Base-by-base conservation (phyloP, 2,329 filamentous ascomycete genomes). In the Botryotinia convoluta region DNA sequence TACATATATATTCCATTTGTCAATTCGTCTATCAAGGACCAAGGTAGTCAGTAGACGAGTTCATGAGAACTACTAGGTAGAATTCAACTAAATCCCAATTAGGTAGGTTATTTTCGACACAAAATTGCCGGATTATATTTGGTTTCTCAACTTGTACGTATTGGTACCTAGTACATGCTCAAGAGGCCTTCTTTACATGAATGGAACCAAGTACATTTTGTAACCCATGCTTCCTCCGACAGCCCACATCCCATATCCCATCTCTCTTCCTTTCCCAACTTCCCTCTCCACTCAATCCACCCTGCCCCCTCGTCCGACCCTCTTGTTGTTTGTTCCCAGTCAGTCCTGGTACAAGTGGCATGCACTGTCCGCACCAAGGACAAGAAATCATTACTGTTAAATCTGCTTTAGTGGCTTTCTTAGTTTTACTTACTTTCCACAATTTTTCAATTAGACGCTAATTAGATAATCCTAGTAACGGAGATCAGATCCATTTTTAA, bases 321-420 rank as follows among this genome's bases (percentile, higher is more conserved):
- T 37, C 26, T 26, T 18, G 5, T 29, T 62, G 60, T 39, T 39
- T 62, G 35, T 42, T 39, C 37, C 35, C 60, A 62, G 60, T 42
- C 60, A 39, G 35, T 42, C 60, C 60, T 57, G 51, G 61, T 12
- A 63, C 61, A 63, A 29, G 39, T 63, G 35, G 29, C 62, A 48
- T 65, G 63, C 63, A 65, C 64, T 20, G 45, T 67, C 32, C 45
- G 26, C 64, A 67, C 45, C 64, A 51, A 64, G 42, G 39, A 64
- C 51, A 32, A 32, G 51, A 57, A 29, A 18, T 9, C 51, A 57
- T 57, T 29, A 32, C 37, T 51, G 51, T 68, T 39, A 39, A 29
- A 18, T 54, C 16, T 48, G 45, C 42, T 57, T 4, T 54, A 68
- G 45, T 54, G 37, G 37, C 61, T 20, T 44, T 29, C 60, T 63